Evolutionary conservation across 257 asterid species (phyloP).

Genomic region (Penstemon davidsonii): DNA sequence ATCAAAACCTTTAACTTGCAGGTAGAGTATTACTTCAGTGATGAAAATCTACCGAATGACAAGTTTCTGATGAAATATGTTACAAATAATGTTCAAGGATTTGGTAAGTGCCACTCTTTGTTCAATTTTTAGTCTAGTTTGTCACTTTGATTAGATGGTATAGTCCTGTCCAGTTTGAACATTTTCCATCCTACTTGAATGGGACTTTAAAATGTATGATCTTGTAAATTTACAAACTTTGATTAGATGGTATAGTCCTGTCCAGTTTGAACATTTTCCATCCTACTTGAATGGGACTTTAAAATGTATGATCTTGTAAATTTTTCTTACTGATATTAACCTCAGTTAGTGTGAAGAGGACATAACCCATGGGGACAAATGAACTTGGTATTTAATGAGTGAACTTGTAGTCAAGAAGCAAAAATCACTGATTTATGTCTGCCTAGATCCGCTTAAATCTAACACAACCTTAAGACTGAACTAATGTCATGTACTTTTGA

Average conservation of each 20-base stretch:
- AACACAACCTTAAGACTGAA: neutral
- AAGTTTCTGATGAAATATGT: constrained; percentile 71
- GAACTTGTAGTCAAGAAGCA: neutral
- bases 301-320: neutral
- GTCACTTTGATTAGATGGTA: neutral
- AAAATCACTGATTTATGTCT: neutral
- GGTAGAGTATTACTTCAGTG: constrained; percentile 97
- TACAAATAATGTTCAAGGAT: constrained; percentile 62
- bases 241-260: neutral
- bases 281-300: neutral
- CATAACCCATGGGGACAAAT: neutral
- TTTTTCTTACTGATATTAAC: neutral
- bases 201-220: too few species aligned
- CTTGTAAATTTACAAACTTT: too few species aligned
- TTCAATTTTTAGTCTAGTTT: constrained; percentile 6
- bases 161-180: neutral
- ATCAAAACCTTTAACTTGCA: constrained; percentile 35
- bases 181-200: neutral
- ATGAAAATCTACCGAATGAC: constrained; percentile 81
- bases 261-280: too few species aligned
- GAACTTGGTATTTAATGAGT: neutral
- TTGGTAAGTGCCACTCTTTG: constrained; percentile 50
- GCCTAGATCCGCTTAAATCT: constrained; percentile 15
- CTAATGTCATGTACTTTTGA: neutral
- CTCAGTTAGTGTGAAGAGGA: neutral